Conservation (phyloP, 768 basidiomycete species). For the Agaricus subrufescens region DNA sequence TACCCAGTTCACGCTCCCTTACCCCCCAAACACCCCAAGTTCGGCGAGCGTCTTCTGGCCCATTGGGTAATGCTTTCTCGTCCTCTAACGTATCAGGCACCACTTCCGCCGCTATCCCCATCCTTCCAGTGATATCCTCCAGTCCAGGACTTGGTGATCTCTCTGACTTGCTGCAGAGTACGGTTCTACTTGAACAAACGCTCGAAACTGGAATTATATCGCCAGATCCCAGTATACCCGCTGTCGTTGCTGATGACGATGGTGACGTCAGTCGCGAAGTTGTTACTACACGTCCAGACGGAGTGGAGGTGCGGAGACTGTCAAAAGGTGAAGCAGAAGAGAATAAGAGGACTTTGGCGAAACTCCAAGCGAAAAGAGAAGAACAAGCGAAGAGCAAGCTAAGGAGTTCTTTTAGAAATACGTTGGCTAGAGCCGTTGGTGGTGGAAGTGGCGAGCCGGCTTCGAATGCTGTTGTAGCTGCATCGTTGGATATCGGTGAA, state of each 20-base stretch:
- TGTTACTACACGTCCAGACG: conserved; percentile 14
- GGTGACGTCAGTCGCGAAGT: conserved; percentile 15
- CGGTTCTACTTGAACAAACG: conserved; percentile 52
- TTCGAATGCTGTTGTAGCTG: conserved; percentile 20
- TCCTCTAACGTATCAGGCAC: neutral
- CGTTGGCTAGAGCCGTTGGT: conserved; percentile 21
- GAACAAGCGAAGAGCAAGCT: conserved; percentile 22
- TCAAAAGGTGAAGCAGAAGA: conserved; percentile 20
- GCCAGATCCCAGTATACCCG: conserved; percentile 20
- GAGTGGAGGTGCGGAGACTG: conserved; percentile 7
- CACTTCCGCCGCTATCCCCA: neutral
- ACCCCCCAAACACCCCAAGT: neutral
- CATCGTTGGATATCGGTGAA: conserved; percentile 12
- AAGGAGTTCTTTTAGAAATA: conserved; percentile 30
- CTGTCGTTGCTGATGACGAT: conserved; percentile 10
- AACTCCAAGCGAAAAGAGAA: conserved; percentile 21
- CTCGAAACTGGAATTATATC: conserved; percentile 47
- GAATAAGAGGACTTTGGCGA: conserved; percentile 20
- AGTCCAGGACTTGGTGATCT: conserved; percentile 52
- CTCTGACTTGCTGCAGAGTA: conserved; percentile 49
- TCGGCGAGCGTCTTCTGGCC: conserved; percentile 15
- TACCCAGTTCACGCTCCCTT: neutral
- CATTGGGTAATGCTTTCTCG: neutral
- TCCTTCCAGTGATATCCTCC: conserved; percentile 18
- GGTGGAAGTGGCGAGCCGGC: conserved; percentile 6